Base-by-base conservation (phyloP, 176 grass and related monocot genomes). In the Aegilops umbellulata region DNA sequence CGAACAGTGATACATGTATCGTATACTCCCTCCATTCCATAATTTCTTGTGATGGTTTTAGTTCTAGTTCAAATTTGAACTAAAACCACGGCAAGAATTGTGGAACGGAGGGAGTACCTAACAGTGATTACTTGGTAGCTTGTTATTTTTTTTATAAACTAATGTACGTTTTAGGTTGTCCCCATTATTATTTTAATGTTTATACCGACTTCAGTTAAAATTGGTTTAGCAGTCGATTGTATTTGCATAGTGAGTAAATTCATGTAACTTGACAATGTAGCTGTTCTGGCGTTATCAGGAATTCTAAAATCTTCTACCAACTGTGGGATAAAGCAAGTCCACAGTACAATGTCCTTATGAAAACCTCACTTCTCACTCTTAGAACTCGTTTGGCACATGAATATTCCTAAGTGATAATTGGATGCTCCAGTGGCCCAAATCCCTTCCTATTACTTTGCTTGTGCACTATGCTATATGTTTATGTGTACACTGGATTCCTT, bases 221-320 rank as follows among this genome's bases (percentile, higher is more conserved):
- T 38, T 85, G 23, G 15, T 23, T 63, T 29, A 78, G 30, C 9
- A 55, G 46, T 66, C 22, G 6, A 85, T 6, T 85, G 38, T 84
- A 16, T 53, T 29, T 44, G 7, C 49, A 76, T 76, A 49, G n/a
- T 63, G 26, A 32, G 74, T 31, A 55, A 77, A 77, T 53, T 66
- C 41, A 22, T n/a, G 22, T 66, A 85, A 15, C 68, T 35, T 85
- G 61, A 77, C 55, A 13, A 31, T 47, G 69, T 75, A 74, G 69
- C 35, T 46, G 12, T 74, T 75, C 39, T 51, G 36, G 13, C 11
- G 11, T 70, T 58, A 71, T 15, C 32, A 25, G 14, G 34, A 65
- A 31, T 65, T 84, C 7, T 76, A 27, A 68, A 65, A 27, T 38
- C 66, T 70, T 58, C 31, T 58, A 53, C 22, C 65, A 20, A 60